A percentile compares a stretch with the other conserved stretches of the same genome.
These are phyloP conservation scores for Rhodomyrtus tomentosa DNA, from an alignment of 345 rosid genomes.

Conservation along the genomic window DNA sequence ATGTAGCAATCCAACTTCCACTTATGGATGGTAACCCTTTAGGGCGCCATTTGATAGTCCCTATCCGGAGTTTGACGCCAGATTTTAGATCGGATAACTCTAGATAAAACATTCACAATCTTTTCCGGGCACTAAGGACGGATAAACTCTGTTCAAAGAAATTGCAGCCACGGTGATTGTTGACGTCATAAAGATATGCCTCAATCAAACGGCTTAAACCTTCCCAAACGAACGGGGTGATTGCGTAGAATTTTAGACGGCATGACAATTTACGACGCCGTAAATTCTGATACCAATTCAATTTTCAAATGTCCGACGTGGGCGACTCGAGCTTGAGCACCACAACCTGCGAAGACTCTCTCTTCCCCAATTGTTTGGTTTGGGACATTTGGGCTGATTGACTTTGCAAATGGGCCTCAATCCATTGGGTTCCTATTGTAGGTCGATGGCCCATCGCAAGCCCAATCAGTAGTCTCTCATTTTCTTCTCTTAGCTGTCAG, in stretches of 20 bases:
- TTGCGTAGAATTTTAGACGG: background rate
- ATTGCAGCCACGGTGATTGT: background rate
- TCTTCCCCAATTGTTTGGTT: background rate
- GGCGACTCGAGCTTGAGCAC: background rate
- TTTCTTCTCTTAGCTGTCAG: background rate
- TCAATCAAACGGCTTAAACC: background rate
- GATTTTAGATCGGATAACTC: background rate
- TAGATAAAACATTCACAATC: background rate
- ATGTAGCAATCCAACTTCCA: no score
- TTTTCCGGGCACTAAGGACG: background rate
- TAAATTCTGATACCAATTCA: background rate
- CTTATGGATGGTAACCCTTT: background rate
- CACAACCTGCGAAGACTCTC: background rate
- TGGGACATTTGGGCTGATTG: background rate
- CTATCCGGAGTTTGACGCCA: background rate
- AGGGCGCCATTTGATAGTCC: no score
- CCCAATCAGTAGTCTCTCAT: background rate
- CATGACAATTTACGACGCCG: background rate
- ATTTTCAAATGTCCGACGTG: background rate
- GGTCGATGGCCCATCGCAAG: background rate
- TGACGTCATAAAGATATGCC: fast-evolving
- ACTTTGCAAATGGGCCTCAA: background rate
- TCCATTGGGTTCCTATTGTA: background rate
- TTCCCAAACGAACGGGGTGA: fast-evolving
- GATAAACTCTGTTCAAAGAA: background rate